Evolutionary conservation across 2,329 filamentous ascomycete genomes (phyloP).

Genomic region (Geosmithia putterillii): DNA sequence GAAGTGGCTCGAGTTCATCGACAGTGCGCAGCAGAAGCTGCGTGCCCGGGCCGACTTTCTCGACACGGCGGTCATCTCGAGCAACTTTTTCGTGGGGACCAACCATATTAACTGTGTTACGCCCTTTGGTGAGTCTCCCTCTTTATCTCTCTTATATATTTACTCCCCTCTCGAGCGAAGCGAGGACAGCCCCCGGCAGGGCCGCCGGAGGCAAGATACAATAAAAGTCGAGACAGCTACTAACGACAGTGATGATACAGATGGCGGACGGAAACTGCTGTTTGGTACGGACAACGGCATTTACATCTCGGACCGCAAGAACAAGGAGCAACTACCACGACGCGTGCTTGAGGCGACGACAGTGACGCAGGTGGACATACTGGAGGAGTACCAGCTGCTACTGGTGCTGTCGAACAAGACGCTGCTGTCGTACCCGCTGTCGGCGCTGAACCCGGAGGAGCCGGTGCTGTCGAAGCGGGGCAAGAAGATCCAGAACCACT

Average conservation of each 20-base stretch:
- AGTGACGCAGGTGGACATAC: constrained; percentile 89
- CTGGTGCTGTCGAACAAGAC: constrained; percentile 90
- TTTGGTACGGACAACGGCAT: constrained; percentile 92
- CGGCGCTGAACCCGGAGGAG: constrained; percentile 77
- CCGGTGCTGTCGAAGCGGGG: constrained; percentile 70
- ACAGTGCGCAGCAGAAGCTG: constrained; percentile 76
- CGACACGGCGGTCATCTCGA: constrained; percentile 53
- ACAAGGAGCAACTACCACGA: constrained; percentile 68
- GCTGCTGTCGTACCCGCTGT: constrained; percentile 76
- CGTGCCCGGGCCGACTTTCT: constrained; percentile 87
- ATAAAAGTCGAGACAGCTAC: constrained; percentile 1
- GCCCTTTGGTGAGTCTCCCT: constrained; percentile 58
- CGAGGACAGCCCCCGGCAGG: too few relatives aligned
- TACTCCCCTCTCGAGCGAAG: too few relatives aligned
- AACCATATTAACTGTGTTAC: constrained; percentile 93
- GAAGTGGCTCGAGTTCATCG: constrained; percentile 96
- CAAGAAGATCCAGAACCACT: constrained; percentile 93
- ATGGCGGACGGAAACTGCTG: constrained; percentile 88
- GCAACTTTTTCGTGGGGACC: constrained; percentile 45
- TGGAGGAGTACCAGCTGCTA: constrained; percentile 89
- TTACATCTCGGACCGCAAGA: constrained; percentile 82
- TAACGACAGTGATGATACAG: constrained; percentile 26
- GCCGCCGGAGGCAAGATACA: too few relatives aligned
- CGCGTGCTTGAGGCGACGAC: constrained; percentile 75
- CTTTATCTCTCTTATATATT: neutral